Conservation (phyloP, 805 yeast genomes). For the Metschnikowia amazonensis region DNA sequence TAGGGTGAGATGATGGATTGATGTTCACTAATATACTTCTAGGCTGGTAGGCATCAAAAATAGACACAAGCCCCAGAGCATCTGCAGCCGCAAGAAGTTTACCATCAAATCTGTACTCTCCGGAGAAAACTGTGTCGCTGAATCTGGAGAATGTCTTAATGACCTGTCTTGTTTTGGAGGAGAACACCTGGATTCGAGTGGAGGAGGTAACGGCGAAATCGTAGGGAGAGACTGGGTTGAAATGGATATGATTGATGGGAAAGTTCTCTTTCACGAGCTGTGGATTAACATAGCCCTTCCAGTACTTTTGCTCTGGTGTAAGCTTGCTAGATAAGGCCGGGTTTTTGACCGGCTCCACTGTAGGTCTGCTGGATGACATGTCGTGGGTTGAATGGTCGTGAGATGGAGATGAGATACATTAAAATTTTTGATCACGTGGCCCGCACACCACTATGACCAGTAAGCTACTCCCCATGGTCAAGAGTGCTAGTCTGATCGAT, state of each 20-base stretch:
- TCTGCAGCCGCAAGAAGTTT: conserved; percentile 90
- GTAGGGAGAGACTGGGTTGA: conserved; percentile 81
- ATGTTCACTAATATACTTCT: conserved; percentile 75
- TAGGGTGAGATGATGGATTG: conserved; percentile 80
- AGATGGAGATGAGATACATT: conserved; percentile 4
- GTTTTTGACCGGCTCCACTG: conserved; percentile 61
- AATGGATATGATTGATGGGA: conserved; percentile 82
- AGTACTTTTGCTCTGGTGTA: conserved; percentile 89
- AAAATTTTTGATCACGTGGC: conserved; percentile 14
- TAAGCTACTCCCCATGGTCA: no score
- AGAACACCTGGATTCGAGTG: conserved; percentile 86
- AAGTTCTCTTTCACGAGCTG: conserved; percentile 91
- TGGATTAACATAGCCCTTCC: conserved; percentile 83
- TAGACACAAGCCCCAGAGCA: conserved; percentile 88
- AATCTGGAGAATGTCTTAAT: conserved; percentile 80
- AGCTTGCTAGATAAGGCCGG: conserved; percentile 80
- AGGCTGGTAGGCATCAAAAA: conserved; percentile 80
- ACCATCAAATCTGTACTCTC: conserved; percentile 90
- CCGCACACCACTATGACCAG: not conserved
- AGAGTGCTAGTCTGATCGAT: no score
- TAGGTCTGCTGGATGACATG: conserved; percentile 73
- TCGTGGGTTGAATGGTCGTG: conserved; percentile 2
- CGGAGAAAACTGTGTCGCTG: conserved; percentile 88
- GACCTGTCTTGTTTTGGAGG: conserved; percentile 92
- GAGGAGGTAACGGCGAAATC: conserved; percentile 93